Evolutionary conservation across 2,329 filamentous ascomycete genomes (phyloP), one percentile per base, ranked within the genome.

Genomic region (Pseudogymnoascus destructans): DNA sequence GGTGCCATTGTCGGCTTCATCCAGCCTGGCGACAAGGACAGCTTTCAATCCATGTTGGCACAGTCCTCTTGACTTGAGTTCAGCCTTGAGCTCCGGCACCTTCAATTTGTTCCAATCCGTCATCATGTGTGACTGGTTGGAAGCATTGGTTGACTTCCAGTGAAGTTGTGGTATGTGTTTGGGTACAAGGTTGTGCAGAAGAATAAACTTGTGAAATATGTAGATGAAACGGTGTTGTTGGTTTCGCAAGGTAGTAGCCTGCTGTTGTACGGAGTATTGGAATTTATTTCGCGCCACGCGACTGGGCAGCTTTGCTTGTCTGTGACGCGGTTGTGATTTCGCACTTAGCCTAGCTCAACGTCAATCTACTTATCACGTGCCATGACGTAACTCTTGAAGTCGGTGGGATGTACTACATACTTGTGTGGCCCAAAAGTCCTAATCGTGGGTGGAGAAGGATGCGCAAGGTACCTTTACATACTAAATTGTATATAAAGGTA

Each of bases 11-110:
- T 74, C 73, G 32, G 71, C 72, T 55, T 71, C 73, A 52, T 75
- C 68, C 49, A 92, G 72, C 60, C 85, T 80, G 61, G 84, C 79
- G 59, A 91, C 77, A 52, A 90, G 79, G 60, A 86, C 86, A 21
- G 82, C 77, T 69, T 90, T 87, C 57, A 89, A 76, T 7, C 87
- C 87, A 21, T 80, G 79, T 61, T 82, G 79, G 5, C 82, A 74
- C 36, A 91, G 78, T n/a, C 83, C 82, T 62, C 86, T 80, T 60
- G 75, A 77, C 72, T 87, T 89, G 40, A 91, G 77, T 74, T 90
- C 86, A 19, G 81, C 80, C 71, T 85, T 86, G 60, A 92, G 78
- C 66, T 90, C 85, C 32, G 83, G 76, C 62, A 92, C 87, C 72
- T 87, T 91, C 66, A 84, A 77, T 70, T 76, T 77, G 58, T 69